Percentiles rank a stretch among this genome's conserved stretches.
Evolutionary conservation across 768 basidiomycete species (phyloP).

Genomic region (Amanita phalloides): DNA sequence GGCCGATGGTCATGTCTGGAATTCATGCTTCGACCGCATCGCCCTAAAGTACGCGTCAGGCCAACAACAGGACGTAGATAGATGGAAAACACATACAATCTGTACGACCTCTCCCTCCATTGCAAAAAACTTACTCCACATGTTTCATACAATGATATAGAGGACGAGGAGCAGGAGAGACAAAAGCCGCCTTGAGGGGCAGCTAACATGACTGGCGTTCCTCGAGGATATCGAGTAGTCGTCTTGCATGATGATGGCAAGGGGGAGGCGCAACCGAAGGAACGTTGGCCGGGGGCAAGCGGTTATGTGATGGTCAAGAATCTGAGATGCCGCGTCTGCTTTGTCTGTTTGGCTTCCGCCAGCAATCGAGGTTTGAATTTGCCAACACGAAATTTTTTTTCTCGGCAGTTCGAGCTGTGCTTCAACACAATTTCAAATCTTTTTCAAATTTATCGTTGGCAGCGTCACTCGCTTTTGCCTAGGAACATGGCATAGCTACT

Average conservation of each 20-base stretch:
- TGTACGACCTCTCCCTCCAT: conserved; percentile 55
- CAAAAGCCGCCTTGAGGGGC: conserved; percentile 25
- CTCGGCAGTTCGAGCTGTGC: conserved; percentile 6
- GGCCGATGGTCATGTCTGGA: conserved; percentile 74
- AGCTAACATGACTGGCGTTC: too few relatives aligned
- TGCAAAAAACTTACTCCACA: conserved; percentile 37
- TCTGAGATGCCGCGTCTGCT: conserved; percentile 11
- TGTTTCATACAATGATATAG: conserved; percentile 26
- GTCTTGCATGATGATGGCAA: conserved; percentile 40
- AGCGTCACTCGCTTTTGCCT: conserved; percentile 55
- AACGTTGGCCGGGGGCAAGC: conserved; percentile 20
- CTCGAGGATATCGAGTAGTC: conserved; percentile 64
- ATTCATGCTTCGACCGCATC: conserved; percentile 70
- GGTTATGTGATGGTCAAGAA: conserved; percentile 26
- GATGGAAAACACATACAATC: conserved; percentile 35
- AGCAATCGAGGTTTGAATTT: conserved; percentile 14
- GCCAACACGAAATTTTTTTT: conserved; percentile 3
- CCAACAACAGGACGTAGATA: not conserved
- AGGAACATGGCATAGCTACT: conserved; percentile 51
- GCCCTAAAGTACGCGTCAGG: conserved; percentile 28
- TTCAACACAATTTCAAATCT: conserved; percentile 4
- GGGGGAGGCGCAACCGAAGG: conserved; percentile 15
- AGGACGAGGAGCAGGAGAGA: conserved; percentile 25
- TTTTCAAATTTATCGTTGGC: not conserved
- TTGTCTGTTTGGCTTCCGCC: conserved; percentile 24